Conservation (phyloP, 306 rosid species). For the Neltuma alba region DNA sequence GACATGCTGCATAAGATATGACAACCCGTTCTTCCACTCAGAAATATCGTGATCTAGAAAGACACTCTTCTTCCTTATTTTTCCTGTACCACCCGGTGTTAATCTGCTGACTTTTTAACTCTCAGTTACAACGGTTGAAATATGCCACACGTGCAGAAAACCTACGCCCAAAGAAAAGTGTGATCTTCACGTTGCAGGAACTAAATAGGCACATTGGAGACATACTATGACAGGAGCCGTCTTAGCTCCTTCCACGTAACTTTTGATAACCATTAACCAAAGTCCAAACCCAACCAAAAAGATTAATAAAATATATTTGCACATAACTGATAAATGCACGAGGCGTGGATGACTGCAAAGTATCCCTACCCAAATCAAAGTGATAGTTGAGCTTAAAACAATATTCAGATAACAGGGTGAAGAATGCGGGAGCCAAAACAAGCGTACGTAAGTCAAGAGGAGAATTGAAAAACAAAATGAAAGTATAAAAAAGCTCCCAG, state of each 20-base stretch:
- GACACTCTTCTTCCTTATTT: conserved; percentile 22
- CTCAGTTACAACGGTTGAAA: background rate
- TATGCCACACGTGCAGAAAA: conserved; percentile 19
- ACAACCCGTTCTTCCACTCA: conserved; percentile 34
- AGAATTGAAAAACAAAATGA: background rate
- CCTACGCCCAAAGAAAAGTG: conserved; percentile 40
- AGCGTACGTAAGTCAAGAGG: background rate
- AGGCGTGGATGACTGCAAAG: background rate
- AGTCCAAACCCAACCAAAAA: background rate
- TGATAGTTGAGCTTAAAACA: background rate
- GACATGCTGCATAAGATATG: conserved; percentile 30
- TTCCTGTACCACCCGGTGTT: conserved; percentile 22
- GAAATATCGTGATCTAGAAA: conserved; percentile 15
- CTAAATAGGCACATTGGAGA: background rate
- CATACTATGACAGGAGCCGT: background rate
- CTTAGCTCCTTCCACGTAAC: background rate
- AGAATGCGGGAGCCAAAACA: background rate
- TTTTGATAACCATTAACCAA: background rate
- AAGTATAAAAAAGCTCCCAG: background rate
- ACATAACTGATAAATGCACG: background rate
- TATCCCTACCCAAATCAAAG: background rate
- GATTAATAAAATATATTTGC: background rate
- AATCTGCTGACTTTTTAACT: conserved; percentile 20
- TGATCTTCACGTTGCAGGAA: conserved; percentile 6
- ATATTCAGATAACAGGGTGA: background rate